phyloP scores from a whole-genome alignment of 1,284 basidiomycete genomes.

The Bondarzewia mesenterica region DNA sequence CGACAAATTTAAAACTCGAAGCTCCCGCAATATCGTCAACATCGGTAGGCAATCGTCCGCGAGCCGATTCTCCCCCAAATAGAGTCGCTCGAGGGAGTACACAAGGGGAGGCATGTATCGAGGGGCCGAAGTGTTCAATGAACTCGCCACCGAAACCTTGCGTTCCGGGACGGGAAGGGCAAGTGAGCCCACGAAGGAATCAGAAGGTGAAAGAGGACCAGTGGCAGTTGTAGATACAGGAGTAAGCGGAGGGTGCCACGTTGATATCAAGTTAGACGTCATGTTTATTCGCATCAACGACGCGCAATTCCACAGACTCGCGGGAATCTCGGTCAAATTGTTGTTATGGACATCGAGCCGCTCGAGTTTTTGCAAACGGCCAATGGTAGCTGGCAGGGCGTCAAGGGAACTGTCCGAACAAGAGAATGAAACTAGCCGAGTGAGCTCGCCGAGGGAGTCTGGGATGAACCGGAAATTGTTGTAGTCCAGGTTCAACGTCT shows the following conservation, averaged over 20 bases:
- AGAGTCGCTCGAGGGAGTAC: constrained; percentile 68
- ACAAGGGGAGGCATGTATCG: constrained; percentile 58
- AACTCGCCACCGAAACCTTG: constrained; percentile 36
- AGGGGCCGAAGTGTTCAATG: constrained; percentile 14
- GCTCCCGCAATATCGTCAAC: constrained; percentile 67
- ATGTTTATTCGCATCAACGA: constrained; percentile 74
- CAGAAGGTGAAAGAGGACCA: constrained; percentile 2
- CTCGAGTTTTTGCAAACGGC: constrained; percentile 71
- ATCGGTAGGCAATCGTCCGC: constrained; percentile 78
- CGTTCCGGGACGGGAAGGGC: constrained; percentile 20
- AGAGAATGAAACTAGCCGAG: constrained; percentile 65
- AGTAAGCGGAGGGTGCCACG: constrained; percentile 46
- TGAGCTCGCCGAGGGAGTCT: constrained; percentile 70
- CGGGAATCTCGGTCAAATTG: constrained; percentile 74
- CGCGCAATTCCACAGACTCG: constrained; percentile 79
- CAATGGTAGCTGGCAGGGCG: constrained; percentile 72
- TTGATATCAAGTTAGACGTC: constrained; percentile 81
- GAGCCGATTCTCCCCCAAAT: constrained; percentile 86
- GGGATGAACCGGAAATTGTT: constrained; percentile 87
- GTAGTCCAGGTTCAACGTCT: constrained; percentile 70
- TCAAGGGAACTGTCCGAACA: constrained; percentile 89
- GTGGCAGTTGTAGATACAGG: not conserved
- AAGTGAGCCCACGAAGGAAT: not conserved
- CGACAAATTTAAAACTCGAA: constrained; percentile 84
- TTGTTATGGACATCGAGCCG: constrained; percentile 89